Conservation (phyloP, 2,329 filamentous ascomycete genomes). For the Emergomyces orientalis region DNA sequence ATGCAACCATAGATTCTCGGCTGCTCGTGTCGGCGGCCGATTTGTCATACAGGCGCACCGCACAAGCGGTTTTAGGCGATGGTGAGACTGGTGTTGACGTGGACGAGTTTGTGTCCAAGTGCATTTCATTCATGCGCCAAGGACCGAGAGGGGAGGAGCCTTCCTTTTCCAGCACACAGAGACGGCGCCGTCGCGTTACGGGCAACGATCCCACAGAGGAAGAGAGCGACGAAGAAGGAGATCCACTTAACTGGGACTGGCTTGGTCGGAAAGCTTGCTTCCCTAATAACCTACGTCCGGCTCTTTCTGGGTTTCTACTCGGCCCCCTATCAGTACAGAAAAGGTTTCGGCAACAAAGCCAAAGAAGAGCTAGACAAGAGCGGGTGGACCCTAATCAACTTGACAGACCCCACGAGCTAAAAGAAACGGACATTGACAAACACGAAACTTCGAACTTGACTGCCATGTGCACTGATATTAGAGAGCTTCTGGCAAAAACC, state of each 20-base stretch:
- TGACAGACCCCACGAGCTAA: slow-evolving; percentile 64
- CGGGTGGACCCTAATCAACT: slow-evolving; percentile 60
- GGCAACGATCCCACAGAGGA: slow-evolving; percentile 52
- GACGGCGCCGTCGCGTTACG: slow-evolving; percentile 32
- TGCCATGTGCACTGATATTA: slow-evolving; percentile 65
- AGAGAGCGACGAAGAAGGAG: slow-evolving; percentile 57
- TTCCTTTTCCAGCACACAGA: slow-evolving; percentile 33
- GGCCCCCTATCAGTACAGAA: slow-evolving; percentile 86
- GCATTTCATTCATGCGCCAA: slow-evolving; percentile 74
- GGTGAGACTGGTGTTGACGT: slow-evolving; percentile 68
- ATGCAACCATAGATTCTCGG: slow-evolving; percentile 85
- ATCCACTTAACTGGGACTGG: slow-evolving; percentile 76
- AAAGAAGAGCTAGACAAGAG: slow-evolving; percentile 61
- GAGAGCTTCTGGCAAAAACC: slow-evolving; percentile 46
- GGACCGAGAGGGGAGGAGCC: slow-evolving; percentile 49
- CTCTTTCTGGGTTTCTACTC: slow-evolving; percentile 72
- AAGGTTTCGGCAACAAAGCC: slow-evolving; percentile 59
- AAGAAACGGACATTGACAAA: slow-evolving; percentile 62
- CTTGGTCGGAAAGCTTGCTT: slow-evolving; percentile 70
- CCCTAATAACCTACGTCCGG: slow-evolving; percentile 62
- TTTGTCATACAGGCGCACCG: slow-evolving; percentile 66
- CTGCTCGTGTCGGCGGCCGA: slow-evolving; percentile 74
- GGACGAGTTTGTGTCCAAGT: slow-evolving; percentile 86
- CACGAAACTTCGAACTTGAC: slow-evolving; percentile 74
- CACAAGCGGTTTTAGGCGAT: slow-evolving; percentile 64